Base-by-base conservation (phyloP, 306 rosid species). In the Cucumis melo region DNA sequence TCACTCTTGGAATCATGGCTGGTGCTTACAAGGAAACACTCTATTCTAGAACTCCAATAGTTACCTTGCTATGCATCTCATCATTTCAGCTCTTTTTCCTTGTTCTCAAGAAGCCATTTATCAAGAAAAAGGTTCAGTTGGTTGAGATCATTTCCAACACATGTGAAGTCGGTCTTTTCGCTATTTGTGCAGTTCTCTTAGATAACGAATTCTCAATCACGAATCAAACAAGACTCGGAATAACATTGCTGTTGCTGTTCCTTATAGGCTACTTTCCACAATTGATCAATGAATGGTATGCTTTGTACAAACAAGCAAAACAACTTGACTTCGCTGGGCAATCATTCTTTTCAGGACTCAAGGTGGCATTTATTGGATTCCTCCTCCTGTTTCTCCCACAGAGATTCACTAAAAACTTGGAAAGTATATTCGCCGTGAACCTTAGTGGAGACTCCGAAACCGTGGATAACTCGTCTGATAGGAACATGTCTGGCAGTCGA, bases 31-130 rank as follows among this genome's bases (percentile, higher is more conserved):
- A 57, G 87, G 87, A 84, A 14, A 80, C 83, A 21, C 61, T 59
- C 81, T 63, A 81, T 56, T 85, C 90, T 0, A 85, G 71, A 74
- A 84, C 81, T 19, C 96, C 94, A 3, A 73, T 85, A 9, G 50
- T 80, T 41, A 58, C 85, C 39, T 77, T 93, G 62, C 77, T 93
- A 41, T 86, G 88, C 46, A 77, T 90, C 32, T 74, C 97, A 38
- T 87, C 94, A 23, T 87, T 91, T 80, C 94, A 87, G 85, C 92
- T 93, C 56, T 91, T 90, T 88, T 91, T 91, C 87, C 86, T 90
- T 60, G 80, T 93, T 79, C 96, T 93, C 32, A 88, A 93, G 88
- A 93, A 93, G 86, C 98, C 98, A 7, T 93, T 93, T 29, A 93
- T 90, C 60, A 90, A 88, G 91, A 93, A 93, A 81, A 91, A 78